Percentiles rank a stretch among this genome's conserved stretches.
Evolutionary conservation across 1,284 basidiomycete genomes (phyloP).

Genomic region (Sutorius eximius): DNA sequence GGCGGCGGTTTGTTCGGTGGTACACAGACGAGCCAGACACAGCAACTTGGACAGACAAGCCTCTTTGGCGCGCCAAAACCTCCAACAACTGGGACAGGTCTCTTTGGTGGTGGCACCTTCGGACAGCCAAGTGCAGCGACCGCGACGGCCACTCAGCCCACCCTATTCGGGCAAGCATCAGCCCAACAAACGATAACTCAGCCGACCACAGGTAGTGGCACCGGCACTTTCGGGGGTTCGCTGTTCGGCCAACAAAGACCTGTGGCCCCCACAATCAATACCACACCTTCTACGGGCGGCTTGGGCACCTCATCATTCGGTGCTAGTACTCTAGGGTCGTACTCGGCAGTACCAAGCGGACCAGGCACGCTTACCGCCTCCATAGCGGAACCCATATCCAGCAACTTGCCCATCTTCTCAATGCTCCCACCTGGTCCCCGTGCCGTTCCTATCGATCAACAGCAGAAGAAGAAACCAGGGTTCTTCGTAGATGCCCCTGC

Average conservation of each 20-base stretch:
- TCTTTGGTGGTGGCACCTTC: constrained; percentile 34
- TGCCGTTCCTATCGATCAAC: constrained; percentile 56
- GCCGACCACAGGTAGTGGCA: constrained; percentile 27
- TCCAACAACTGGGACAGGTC: constrained; percentile 28
- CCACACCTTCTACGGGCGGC: constrained; percentile 42
- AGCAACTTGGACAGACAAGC: constrained; percentile 35
- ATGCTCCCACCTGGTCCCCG: constrained; percentile 71
- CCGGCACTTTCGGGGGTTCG: constrained; percentile 37
- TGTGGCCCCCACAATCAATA: constrained; percentile 36
- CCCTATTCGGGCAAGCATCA: constrained; percentile 45
- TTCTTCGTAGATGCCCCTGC: constrained; percentile 72
- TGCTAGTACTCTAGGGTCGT: constrained; percentile 41
- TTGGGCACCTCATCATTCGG: constrained; percentile 51
- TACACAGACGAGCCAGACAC: constrained; percentile 34
- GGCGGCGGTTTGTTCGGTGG: constrained; percentile 50
- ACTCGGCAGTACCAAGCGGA: constrained; percentile 40
- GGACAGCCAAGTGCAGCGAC: constrained; percentile 37
- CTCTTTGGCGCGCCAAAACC: constrained; percentile 39
- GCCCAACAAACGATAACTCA: constrained; percentile 39
- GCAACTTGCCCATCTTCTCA: constrained; percentile 75
- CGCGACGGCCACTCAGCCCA: constrained; percentile 31
- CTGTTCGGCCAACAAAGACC: constrained; percentile 46
- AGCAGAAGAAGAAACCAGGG: constrained; percentile 68
- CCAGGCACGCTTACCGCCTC: constrained; percentile 75
- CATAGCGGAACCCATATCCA: constrained; percentile 88